phyloP scores from a whole-genome alignment of 2,329 filamentous ascomycete species.

The Aspergillus tanneri region DNA sequence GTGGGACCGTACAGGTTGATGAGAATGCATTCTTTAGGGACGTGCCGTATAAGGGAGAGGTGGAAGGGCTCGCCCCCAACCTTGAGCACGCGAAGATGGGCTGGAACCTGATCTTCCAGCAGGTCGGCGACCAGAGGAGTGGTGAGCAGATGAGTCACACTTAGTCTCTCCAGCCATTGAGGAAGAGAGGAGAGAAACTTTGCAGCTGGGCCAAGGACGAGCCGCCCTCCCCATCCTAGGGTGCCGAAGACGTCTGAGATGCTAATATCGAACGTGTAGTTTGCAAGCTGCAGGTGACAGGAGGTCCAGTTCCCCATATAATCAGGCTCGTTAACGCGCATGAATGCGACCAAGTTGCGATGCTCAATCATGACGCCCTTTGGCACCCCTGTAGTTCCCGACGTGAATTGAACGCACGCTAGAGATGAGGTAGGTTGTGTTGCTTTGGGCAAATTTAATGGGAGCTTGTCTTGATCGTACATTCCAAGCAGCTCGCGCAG shows the following conservation, averaged over 20 bases:
- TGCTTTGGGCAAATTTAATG: too few relatives aligned
- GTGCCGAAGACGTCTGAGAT: neutral
- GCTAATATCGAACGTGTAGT: neutral
- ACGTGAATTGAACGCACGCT: conserved; percentile 4
- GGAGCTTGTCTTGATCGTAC: too few relatives aligned
- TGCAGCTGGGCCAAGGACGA: neutral
- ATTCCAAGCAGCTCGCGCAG: too few relatives aligned
- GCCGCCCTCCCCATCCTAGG: neutral
- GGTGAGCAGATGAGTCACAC: neutral
- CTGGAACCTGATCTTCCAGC: neutral
- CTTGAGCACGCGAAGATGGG: neutral
- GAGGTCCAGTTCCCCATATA: neutral
- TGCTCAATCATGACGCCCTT: conserved; percentile 8
- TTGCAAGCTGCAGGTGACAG: neutral
- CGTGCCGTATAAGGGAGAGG: neutral
- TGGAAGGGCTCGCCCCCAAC: conserved; percentile 5
- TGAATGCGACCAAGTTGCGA: conserved; percentile 1
- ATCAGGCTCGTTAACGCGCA: neutral
- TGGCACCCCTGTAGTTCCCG: conserved; percentile 1
- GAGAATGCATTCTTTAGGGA: neutral
- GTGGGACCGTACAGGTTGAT: conserved; percentile 5
- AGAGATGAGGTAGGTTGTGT: neutral
- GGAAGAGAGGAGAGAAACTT: neutral
- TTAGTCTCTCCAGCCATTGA: neutral
- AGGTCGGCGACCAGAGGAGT: neutral